Base-by-base conservation (phyloP, 2,329 filamentous ascomycete genomes). In the Myriosclerotinia duriaeana region DNA sequence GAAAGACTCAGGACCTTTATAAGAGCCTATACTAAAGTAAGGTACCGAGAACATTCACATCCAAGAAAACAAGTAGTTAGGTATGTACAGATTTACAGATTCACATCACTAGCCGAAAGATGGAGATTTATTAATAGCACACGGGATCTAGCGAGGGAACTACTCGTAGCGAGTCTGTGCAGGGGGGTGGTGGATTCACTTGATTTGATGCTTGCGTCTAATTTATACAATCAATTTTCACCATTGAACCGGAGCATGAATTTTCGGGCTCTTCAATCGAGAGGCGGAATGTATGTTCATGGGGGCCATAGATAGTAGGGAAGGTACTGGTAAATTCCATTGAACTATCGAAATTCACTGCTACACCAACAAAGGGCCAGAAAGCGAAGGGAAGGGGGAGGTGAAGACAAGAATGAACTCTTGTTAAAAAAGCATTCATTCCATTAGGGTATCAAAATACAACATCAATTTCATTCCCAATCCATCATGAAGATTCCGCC, bases 401-500 rank as follows among this genome's bases (percentile, higher is more conserved):
- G 30, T 34, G 30, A 34, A 34, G 15, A 4, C 2, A 8, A 53
- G 20, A 30, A 17, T 20, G 17, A n/a, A 11, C 7, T 34, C 30
- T 4, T 36, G 17, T 20, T 15, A 20, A 36, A 36, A 20, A 34
- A 0, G 4, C 52, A 53, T 36, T 15, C 17, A 14, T n/a, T n/a
- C n/a, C n/a, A 20, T 53, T 34, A 53, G 52, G 56, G 42, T 59
- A 48, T 59, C 42, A 48, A 36, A n/a, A 34, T 22, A 46, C 46
- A 59, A 22, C 9, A 48, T 46, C 44, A 15, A 14, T 30, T 59
- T 59, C 11, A 36, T 36, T 48, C 26, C 42, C 15, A 48, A 59
- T 46, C 44, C 7, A 20, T 48, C 44, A 48, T 48, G 44, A 48
- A 48, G 44, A 22, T n/a, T 48, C n/a, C n/a, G 46, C 54, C 71